These are phyloP conservation scores for Mortierella sp. DNA, from an alignment of 371 early-diverging fungal species.

Conservation along the genomic window DNA sequence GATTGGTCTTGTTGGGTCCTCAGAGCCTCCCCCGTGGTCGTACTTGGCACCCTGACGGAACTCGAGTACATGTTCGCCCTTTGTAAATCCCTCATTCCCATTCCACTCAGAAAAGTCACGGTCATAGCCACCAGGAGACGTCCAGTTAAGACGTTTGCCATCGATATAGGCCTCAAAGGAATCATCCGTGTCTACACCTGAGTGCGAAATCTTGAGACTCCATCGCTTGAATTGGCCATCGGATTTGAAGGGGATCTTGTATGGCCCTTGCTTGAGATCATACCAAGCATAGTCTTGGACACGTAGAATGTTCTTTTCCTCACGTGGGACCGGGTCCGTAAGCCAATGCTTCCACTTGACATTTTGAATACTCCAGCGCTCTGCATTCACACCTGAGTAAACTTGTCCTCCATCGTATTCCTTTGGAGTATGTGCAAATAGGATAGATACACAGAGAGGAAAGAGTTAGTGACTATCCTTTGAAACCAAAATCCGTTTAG, in stretches of 20 bases:
- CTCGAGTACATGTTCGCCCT: conserved; percentile 51
- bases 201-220: conserved; percentile 60
- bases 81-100: conserved; percentile 50
- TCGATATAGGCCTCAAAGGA: conserved; percentile 56
- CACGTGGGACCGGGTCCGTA: conserved; percentile 52
- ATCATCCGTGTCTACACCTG: conserved; percentile 59
- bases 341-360: conserved; percentile 69
- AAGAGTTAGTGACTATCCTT: background rate
- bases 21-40: conserved; percentile 39
- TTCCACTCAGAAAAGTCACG: conserved; percentile 59
- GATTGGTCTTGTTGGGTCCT: conserved; percentile 49
- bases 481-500: background rate
- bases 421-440: background rate
- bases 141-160: conserved; percentile 59
- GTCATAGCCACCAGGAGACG: conserved; percentile 58
- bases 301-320: conserved; percentile 54
- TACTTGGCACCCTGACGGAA: conserved; percentile 49
- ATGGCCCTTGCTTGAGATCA: conserved; percentile 62
- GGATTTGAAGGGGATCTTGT: conserved; percentile 58
- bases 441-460: background rate
- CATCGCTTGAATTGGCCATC: conserved; percentile 60
- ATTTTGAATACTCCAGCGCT: conserved; percentile 52
- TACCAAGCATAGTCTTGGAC: conserved; percentile 66
- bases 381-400: conserved; percentile 65
- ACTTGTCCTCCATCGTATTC: conserved; percentile 71